Evolutionary conservation across 2,329 filamentous ascomycete species (phyloP).

Genomic region (Stagonosporopsis chrysanthemi): DNA sequence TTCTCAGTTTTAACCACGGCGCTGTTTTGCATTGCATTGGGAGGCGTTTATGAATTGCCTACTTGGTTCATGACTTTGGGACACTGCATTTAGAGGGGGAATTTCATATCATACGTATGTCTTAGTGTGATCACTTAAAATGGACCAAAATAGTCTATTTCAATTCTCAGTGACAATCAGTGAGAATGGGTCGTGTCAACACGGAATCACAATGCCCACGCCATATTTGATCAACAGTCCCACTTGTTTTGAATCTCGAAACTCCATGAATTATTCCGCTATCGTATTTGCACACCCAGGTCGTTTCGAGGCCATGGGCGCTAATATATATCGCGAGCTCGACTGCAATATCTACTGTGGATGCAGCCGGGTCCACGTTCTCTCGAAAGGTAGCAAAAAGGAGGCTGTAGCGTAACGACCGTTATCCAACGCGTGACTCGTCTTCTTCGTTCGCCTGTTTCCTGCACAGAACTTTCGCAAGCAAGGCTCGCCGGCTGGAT

Average conservation of each 20-base stretch:
- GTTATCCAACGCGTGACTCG: conserved; percentile 18
- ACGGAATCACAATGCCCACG: background rate
- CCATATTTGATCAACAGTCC: background rate
- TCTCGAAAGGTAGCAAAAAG: conserved; percentile 1
- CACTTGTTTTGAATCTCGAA: conserved; percentile 6
- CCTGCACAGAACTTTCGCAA: background rate
- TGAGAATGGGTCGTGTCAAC: background rate
- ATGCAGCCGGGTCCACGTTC: background rate
- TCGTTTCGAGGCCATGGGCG: conserved; percentile 8
- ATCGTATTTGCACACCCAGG: conserved; percentile 8
- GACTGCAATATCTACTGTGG: conserved; percentile 14
- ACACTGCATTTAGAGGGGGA: conserved; percentile 9
- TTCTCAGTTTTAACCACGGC: background rate
- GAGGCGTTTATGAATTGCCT: conserved; percentile 16
- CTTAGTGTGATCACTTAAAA: background rate
- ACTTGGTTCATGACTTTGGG: background rate
- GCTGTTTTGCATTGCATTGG: conserved; percentile 31
- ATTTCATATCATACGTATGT: background rate
- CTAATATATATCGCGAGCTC: conserved; percentile 3
- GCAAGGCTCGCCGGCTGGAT: background rate
- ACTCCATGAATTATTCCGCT: conserved; percentile 17
- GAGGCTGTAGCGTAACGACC: background rate
- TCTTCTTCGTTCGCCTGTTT: background rate
- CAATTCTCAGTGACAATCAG: background rate
- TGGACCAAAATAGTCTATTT: background rate